Evolutionary conservation across 1,284 basidiomycete genomes (phyloP), one percentile per base, ranked within the genome.

Genomic region (Ceratobasidium sp.): DNA sequence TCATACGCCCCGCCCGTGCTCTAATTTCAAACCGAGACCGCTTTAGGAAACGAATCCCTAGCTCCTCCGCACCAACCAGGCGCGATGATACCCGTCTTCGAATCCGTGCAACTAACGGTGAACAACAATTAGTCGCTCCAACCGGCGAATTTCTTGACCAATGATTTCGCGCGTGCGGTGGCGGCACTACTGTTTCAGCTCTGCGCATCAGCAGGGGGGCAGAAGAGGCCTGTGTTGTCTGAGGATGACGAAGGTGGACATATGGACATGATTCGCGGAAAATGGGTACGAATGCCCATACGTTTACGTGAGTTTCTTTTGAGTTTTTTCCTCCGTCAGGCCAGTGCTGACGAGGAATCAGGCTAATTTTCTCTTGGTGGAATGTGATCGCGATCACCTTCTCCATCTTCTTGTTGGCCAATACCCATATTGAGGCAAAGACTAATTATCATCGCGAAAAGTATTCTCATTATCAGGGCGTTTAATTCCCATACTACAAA

Each of bases 291-390:
- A 89, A 92, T 70, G 91, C 94, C 28, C 90, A 93, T 81, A 95
- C 95, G 0, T 98, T 98, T 87, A 96, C 95, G 95, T 97, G 80
- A 82, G 88, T 85, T 4, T 33, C 17, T 17, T n/a, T 20, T 38
- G 26, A 76, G 2, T 2, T 42, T 26, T 26, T n/a, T 26, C 15
- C 17, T 20, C 12, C 2, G 40, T 3, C 1, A 52, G 42, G 40
- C 52, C 17, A 10, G 50, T 28, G 33, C 38, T 42, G 64, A 66
- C 13, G 48, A n/a, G 54, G 78, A 42, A 78, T 52, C 82, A 98
- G 96, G 26, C 90, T 99, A 77, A 97, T 99, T 80, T 99, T 99
- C 90, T 98, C 98, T 0, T 91, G 96, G 82, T 99, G 98, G 97
- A 98, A 99, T 84, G 96, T 98, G 65, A 93, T 99, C 80, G 94